These are phyloP conservation scores for Trebouxia sp. DNA, from an alignment of 139 green algal genomes.

Conservation along the genomic window DNA sequence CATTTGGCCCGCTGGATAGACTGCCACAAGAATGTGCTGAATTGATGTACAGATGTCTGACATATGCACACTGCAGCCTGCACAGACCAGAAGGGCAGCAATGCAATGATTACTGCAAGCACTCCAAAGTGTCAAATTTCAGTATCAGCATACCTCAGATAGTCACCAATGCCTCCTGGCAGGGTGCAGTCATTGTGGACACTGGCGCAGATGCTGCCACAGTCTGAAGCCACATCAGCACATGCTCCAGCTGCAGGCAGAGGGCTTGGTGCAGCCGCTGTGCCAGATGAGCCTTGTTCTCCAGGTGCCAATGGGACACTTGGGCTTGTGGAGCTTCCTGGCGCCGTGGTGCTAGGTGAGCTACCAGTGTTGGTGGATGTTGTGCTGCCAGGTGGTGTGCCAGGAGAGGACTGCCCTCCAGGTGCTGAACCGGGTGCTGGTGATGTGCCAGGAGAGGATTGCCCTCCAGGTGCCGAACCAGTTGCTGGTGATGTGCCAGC, in stretches of 20 bases:
- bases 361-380: background rate
- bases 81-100: background rate
- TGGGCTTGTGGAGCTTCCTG: background rate
- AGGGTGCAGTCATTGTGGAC: background rate
- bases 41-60: no score
- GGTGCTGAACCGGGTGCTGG: background rate
- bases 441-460: background rate
- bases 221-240: background rate
- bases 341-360: background rate
- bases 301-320: background rate
- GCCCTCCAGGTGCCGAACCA: background rate
- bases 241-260: background rate
- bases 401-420: background rate
- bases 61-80: background rate
- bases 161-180: conserved; percentile 8
- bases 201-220: background rate
- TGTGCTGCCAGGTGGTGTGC: background rate
- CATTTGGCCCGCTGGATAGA: no score
- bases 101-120: background rate
- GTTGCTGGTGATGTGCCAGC: background rate
- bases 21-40: no score
- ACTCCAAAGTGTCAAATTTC: no score
- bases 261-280: background rate
- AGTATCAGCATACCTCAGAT: background rate
- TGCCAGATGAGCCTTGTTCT: conserved; percentile 4